These are phyloP conservation scores for Blastobotrys serpentis DNA, from an alignment of 1,139 yeast species.

Conservation along the genomic window DNA sequence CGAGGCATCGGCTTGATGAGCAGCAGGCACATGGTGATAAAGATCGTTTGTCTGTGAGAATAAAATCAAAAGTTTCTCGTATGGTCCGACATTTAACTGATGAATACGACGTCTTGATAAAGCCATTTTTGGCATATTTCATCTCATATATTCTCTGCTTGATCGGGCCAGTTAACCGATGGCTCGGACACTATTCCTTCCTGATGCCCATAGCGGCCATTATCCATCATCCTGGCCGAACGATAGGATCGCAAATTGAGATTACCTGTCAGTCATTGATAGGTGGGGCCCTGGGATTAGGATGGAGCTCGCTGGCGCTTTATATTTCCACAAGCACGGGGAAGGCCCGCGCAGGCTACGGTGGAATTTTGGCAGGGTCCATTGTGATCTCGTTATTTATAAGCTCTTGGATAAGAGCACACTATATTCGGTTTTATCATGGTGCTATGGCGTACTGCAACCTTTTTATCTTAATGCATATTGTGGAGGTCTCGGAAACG, in stretches of 20 bases:
- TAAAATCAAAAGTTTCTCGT: not conserved
- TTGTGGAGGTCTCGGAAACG: conserved; percentile 24
- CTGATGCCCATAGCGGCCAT: conserved; percentile 46
- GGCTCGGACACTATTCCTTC: conserved; percentile 44
- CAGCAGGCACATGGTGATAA: conserved; percentile 13
- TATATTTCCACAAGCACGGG: conserved; percentile 44
- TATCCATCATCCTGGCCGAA: conserved; percentile 49
- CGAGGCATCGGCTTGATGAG: conserved; percentile 10
- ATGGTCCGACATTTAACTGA: conserved; percentile 1
- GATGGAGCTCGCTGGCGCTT: conserved; percentile 47
- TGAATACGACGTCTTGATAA: conserved; percentile 22
- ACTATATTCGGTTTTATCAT: conserved; percentile 44
- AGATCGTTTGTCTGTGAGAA: conserved; percentile 13
- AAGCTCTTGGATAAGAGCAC: conserved; percentile 45
- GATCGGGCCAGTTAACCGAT: conserved; percentile 39
- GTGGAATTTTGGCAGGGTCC: conserved; percentile 48
- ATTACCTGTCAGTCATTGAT: conserved; percentile 43
- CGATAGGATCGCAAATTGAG: conserved; percentile 50
- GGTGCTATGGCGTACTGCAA: conserved; percentile 40
- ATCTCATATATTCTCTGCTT: conserved; percentile 43
- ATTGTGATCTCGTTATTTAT: conserved; percentile 41
- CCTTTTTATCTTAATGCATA: conserved; percentile 39
- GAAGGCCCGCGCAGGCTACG: conserved; percentile 45
- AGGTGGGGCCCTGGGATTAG: conserved; percentile 50
- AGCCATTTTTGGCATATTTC: conserved; percentile 44